A percentile compares a stretch with the other conserved stretches of the same genome.
These are phyloP conservation scores for Coemansia pectinata DNA, from an alignment of 192 early-diverging fungal species.

Conservation along the genomic window DNA sequence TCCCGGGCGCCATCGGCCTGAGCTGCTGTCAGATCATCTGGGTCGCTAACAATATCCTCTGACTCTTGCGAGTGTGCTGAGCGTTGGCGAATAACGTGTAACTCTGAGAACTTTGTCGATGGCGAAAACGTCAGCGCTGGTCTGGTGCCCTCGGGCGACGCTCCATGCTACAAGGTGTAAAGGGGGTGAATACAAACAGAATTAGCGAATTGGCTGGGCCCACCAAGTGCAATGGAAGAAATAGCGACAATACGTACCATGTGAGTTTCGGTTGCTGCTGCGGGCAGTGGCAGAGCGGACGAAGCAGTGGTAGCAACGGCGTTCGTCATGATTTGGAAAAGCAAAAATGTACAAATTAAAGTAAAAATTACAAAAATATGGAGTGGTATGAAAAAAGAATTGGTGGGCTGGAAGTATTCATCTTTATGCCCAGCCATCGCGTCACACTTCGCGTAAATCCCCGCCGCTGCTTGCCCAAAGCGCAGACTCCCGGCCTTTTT, in stretches of 20 bases:
- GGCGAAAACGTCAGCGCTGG: slow-evolving; percentile 46
- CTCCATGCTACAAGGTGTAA: slow-evolving; percentile 15
- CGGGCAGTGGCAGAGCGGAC: slow-evolving; percentile 44
- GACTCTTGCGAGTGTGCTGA: slow-evolving; percentile 29
- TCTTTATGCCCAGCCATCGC: neutral
- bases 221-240: neutral
- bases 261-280: slow-evolving; percentile 5
- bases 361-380: neutral
- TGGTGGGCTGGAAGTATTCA: neutral
- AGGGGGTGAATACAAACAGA: neutral
- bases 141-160: slow-evolving; percentile 9
- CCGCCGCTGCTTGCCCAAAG: neutral
- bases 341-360: slow-evolving; percentile 1
- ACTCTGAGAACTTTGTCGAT: slow-evolving; percentile 41
- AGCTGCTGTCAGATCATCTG: slow-evolving; percentile 31
- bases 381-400: slow-evolving; percentile 7
- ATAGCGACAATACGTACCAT: slow-evolving; percentile 15
- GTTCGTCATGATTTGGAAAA: slow-evolving; percentile 5
- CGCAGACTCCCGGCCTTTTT: neutral
- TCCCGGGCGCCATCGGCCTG: slow-evolving; percentile 32
- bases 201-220: neutral
- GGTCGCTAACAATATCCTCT: slow-evolving; percentile 43
- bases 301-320: slow-evolving; percentile 38
- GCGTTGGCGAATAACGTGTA: slow-evolving; percentile 4
- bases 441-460: neutral